Conservation (phyloP, 192 early-diverging fungal species). For the Obelidium mucronatum region DNA sequence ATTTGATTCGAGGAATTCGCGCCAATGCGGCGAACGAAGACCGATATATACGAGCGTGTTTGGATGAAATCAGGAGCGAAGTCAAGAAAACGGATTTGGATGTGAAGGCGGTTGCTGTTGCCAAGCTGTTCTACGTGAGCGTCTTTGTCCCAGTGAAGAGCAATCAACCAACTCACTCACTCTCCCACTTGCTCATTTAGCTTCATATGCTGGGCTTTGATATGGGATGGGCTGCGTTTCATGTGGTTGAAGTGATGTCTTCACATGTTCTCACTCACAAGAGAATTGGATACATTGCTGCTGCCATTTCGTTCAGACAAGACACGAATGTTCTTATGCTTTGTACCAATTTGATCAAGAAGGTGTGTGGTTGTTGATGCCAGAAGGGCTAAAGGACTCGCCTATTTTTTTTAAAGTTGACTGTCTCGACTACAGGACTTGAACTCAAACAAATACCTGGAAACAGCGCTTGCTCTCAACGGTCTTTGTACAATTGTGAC, state of each 20-base stretch:
- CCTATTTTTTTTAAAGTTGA: too few species aligned
- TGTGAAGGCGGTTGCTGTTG: constrained; percentile 85
- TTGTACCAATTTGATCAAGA: constrained; percentile 95
- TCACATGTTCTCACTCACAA: constrained; percentile 86
- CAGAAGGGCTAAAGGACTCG: too few species aligned
- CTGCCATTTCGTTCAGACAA: constrained; percentile 85
- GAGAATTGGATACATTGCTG: constrained; percentile 91
- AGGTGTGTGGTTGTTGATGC: constrained; percentile 58
- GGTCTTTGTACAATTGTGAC: constrained; percentile 93
- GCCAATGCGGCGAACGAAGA: constrained; percentile 66
- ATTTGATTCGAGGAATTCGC: constrained; percentile 95
- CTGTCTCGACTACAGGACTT: constrained; percentile 70
- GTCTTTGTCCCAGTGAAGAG: not conserved
- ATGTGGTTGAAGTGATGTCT: constrained; percentile 97
- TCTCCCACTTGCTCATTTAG: constrained; percentile 46
- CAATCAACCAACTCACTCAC: not conserved
- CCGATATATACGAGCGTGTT: constrained; percentile 81
- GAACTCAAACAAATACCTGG: constrained; percentile 79
- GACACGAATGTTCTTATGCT: constrained; percentile 98
- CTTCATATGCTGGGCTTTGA: constrained; percentile 98
- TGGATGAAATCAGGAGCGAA: constrained; percentile 92
- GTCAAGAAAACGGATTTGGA: constrained; percentile 84
- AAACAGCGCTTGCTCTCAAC: constrained; percentile 90
- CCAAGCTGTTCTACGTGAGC: constrained; percentile 71
- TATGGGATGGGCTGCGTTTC: constrained; percentile 96